Conservation (phyloP, 2,329 filamentous ascomycete species). For the Alternaria incomplexa region DNA sequence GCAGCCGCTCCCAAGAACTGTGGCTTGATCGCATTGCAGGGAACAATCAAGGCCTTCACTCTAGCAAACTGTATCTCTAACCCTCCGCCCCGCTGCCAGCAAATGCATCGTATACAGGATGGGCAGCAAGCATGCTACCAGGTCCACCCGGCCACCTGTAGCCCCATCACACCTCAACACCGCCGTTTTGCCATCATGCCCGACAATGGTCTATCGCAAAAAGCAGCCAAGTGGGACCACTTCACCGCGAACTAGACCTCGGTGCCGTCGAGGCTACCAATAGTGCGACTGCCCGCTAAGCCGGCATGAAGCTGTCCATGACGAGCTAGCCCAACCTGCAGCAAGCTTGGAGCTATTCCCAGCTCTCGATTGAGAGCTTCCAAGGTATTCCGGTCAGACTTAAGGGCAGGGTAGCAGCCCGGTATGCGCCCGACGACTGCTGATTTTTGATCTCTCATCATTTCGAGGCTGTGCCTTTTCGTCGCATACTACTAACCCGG, state of each 20-base stretch:
- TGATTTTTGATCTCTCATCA: constrained; percentile 10
- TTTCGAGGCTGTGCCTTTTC: constrained; percentile 9
- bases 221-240: constrained; percentile 13
- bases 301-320: constrained; percentile 29
- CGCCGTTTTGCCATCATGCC: constrained; percentile 21
- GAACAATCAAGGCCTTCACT: constrained; percentile 32
- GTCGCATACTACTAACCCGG: constrained; percentile 22
- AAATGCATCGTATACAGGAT: constrained; percentile 8
- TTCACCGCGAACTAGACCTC: constrained; percentile 4
- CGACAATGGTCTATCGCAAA: constrained; percentile 14
- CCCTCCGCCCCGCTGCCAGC: constrained; percentile 20
- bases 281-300: constrained; percentile 26
- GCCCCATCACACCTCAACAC: constrained; percentile 32
- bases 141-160: constrained; percentile 22
- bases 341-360: constrained; percentile 33
- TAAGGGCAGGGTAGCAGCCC: constrained; percentile 32
- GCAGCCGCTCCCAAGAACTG: constrained; percentile 33
- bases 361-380: constrained; percentile 30
- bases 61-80: constrained; percentile 8
- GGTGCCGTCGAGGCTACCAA: constrained; percentile 14
- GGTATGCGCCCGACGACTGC: constrained; percentile 18
- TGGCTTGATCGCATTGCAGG: constrained; percentile 16
- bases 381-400: constrained; percentile 29
- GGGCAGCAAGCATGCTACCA: constrained; percentile 14
- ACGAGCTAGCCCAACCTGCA: constrained; percentile 39